A percentile compares a stretch with the other conserved stretches of the same genome.
Evolutionary conservation across 352 stramenopile species (phyloP).

Genomic region (Plasmopara muralis): DNA sequence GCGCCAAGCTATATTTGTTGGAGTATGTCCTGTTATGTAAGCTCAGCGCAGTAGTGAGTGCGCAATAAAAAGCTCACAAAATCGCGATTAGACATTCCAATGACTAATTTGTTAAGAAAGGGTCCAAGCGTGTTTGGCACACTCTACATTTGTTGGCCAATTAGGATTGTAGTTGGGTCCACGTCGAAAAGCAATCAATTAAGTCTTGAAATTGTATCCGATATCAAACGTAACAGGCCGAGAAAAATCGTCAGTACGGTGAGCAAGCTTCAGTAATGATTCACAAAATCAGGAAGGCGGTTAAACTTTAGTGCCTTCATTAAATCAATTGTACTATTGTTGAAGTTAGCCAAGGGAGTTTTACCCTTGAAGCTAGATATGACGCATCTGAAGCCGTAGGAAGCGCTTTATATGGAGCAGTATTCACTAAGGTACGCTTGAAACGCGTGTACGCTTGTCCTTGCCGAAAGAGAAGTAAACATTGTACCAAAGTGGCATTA

Average conservation of each 20-base stretch:
- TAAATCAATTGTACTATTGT: not conserved
- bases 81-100: constrained; percentile 4
- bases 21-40: not conserved
- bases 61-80: constrained; percentile 7
- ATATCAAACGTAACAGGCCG: not conserved
- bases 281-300: constrained; percentile 7
- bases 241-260: not conserved
- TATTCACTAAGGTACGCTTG: too few species aligned
- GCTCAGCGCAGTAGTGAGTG: not conserved
- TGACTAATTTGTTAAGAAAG: not conserved
- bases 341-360: not conserved
- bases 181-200: not conserved
- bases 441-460: too few species aligned
- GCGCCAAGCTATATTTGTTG: not conserved
- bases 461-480: constrained; percentile 6
- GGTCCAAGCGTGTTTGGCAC: constrained; percentile 1
- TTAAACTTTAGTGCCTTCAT: not conserved
- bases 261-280: not conserved
- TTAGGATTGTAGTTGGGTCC: not conserved
- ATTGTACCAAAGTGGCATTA: constrained; percentile 11
- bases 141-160: not conserved
- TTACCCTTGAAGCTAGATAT: too few species aligned
- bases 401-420: too few species aligned
- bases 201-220: not conserved
- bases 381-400: too few species aligned